Evolutionary conservation across 2,329 filamentous ascomycete genomes (phyloP), one percentile per base, ranked within the genome.

Genomic region (Akanthomyces dipterigenus): DNA sequence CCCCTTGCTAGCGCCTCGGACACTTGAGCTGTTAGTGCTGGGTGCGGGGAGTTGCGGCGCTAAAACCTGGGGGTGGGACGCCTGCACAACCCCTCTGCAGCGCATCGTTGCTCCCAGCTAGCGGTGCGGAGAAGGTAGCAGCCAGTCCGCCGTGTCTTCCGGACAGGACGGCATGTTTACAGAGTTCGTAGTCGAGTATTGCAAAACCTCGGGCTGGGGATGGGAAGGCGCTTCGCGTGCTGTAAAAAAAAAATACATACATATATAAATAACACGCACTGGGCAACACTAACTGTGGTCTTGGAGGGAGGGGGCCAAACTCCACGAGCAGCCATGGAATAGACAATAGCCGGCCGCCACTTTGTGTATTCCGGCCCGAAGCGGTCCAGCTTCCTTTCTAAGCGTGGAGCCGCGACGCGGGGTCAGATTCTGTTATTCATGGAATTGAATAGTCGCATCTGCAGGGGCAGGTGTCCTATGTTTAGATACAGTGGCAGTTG

Each of bases 41-140:
- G 46, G 56, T 51, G 46, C 46, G 55, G 62, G 20, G 42, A 34
- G 31, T 26, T 51, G 43, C 22, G 16, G 51, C 54, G 61, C 63
- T 64, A 64, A 64, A 64, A 64, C 34, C 63, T 62, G 63, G 63
- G 63, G 63, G 63, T 50, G 63, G 63, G 63, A 51, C 62, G n/a
- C 28, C 20, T 55, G 49, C 22, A 45, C 9, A 7, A 12, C 28
- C 28, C 31, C 31, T 34, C n/a, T n/a, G n/a, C n/a, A 31, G 31
- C 31, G 5, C 36, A 38, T 38, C 36, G 36, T 38, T 3, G 36
- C 36, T 14, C 12, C 36, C 36, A 38, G 36, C 36, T 16, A 16
- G 5, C 36, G 12, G 26, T 50, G 48, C 48, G 48, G 48, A 50
- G 40, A 8, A 34, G 46, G 40, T n/a, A 34, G 46, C 31, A 34